Conservation (phyloP, 176 grass and related monocot genomes). For the Cenchrus purpureus region DNA sequence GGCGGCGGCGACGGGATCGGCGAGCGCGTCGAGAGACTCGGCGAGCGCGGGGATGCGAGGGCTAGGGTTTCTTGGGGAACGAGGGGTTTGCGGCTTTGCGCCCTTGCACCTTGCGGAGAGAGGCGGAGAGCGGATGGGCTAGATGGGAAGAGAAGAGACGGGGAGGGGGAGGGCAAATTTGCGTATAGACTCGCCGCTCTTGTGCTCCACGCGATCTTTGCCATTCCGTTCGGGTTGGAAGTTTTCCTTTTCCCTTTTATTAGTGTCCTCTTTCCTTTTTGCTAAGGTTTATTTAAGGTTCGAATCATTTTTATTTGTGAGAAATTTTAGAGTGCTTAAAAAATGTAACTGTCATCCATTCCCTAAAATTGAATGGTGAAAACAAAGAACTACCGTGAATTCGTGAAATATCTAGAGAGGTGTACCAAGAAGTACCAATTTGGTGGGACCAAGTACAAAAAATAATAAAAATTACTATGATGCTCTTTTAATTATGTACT, state of each 20-base stretch:
- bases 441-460: too few relatives aligned
- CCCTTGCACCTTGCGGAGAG: background rate
- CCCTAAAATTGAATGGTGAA: too few relatives aligned
- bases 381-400: too few relatives aligned
- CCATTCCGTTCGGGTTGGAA: background rate
- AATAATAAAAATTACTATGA: too few relatives aligned
- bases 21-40: background rate
- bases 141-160: background rate
- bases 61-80: slow-evolving; percentile 47
- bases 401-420: too few relatives aligned
- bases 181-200: background rate
- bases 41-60: background rate
- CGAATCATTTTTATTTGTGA: background rate
- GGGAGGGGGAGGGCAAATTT: background rate
- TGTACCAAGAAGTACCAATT: too few relatives aligned
- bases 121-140: background rate
- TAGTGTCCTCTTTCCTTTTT: background rate
- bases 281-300: background rate
- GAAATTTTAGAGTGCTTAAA: too few relatives aligned
- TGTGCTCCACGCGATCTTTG: too few relatives aligned
- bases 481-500: too few relatives aligned
- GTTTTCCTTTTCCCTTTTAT: background rate
- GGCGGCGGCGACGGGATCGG: background rate
- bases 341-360: too few relatives aligned
- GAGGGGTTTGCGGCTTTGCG: slow-evolving; percentile 34